Evolutionary conservation across 345 rosid species (phyloP), one percentile per base, ranked within the genome.

Genomic region (Sisymbrium irio): DNA sequence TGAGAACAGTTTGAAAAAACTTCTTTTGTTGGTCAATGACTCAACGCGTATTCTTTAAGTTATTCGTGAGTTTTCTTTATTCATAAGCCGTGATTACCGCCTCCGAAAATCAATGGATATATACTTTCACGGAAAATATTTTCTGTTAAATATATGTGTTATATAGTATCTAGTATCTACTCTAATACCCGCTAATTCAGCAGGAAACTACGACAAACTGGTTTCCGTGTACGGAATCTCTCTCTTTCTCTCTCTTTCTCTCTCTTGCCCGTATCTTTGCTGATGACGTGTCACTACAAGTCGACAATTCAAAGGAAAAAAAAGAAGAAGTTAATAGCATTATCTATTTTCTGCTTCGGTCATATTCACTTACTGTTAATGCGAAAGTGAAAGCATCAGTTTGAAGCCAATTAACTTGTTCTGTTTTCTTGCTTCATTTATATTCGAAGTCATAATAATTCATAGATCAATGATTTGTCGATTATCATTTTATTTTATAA

Each of bases 11-110:
- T 35, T 60, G 73, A 62, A 75, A 62, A 75, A 53, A 22, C 15
- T 20, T 12, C 6, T 15, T 42, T 44, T 15, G 69, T 27, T 61
- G 17, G 74, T 61, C 69, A 75, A 67, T 7, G 64, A 54, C 61
- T 77, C 65, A 70, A 71, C 66, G 80, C 80, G 72, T 69, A 70
- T 56, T 44, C 67, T 56, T 63, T 12, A 53, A 51, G 69, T 66
- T 75, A 18, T 67, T 67, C 39, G n/a, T 65, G 10, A 5, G 2
- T 44, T 47, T 42, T 74, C 67, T 42, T 65, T 15, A n/a, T 47
- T 17, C 33, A 0, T 33, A 53, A 74, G 73, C 87, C 91, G 95
- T 83, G 91, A 89, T 85, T 89, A 83, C 73, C 88, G 91, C 91
- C 27, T 59, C 56, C 42, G 8, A 56, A 73, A 67, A 51, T 72